These are phyloP conservation scores for Myrmaecium sp. DNA, from an alignment of 2,329 filamentous ascomycete genomes.

Conservation along the genomic window DNA sequence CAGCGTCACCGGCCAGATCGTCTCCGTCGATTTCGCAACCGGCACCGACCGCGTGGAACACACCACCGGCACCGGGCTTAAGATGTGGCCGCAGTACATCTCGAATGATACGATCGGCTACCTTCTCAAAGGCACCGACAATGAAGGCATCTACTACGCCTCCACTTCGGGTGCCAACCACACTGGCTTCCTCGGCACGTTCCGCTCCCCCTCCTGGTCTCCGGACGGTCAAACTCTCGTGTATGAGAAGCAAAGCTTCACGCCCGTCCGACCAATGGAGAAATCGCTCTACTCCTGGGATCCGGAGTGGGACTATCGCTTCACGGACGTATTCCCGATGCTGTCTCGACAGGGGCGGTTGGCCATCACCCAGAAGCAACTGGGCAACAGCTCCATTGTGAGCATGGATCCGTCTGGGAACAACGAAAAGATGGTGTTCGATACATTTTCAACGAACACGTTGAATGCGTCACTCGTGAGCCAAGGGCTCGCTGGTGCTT, in stretches of 20 bases:
- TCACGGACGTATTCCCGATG: slow-evolving; percentile 27
- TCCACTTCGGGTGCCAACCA: slow-evolving; percentile 9
- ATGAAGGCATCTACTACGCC: slow-evolving; percentile 14
- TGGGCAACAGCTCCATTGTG: slow-evolving; percentile 23
- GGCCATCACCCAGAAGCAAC: slow-evolving; percentile 23
- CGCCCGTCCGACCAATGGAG: slow-evolving; percentile 17
- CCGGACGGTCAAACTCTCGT: slow-evolving; percentile 15
- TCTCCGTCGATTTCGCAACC: slow-evolving; percentile 24
- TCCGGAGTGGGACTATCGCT: slow-evolving; percentile 24
- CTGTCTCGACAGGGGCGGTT: slow-evolving; percentile 12
- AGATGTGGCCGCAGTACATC: slow-evolving; percentile 13
- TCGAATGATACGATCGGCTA: slow-evolving; percentile 8
- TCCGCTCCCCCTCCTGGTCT: slow-evolving; percentile 16
- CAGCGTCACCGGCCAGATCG: slow-evolving; percentile 15
- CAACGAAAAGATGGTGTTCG: slow-evolving; percentile 13
- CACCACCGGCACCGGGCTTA: slow-evolving; percentile 13
- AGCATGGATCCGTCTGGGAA: slow-evolving; percentile 14
- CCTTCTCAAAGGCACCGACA: slow-evolving; percentile 11
- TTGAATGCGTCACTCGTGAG: slow-evolving; percentile 7
- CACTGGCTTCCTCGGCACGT: slow-evolving; percentile 1
- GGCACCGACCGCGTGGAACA: slow-evolving; percentile 17
- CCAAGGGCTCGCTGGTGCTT: slow-evolving; percentile 20
- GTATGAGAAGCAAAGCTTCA: slow-evolving; percentile 11
- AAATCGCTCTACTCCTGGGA: slow-evolving; percentile 25
- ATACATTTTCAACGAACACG: slow-evolving; percentile 8